Percentiles rank a stretch among this genome's conserved stretches.
phyloP scores from a whole-genome alignment of 768 basidiomycete genomes.

The Pulveroboletus sp. region DNA sequence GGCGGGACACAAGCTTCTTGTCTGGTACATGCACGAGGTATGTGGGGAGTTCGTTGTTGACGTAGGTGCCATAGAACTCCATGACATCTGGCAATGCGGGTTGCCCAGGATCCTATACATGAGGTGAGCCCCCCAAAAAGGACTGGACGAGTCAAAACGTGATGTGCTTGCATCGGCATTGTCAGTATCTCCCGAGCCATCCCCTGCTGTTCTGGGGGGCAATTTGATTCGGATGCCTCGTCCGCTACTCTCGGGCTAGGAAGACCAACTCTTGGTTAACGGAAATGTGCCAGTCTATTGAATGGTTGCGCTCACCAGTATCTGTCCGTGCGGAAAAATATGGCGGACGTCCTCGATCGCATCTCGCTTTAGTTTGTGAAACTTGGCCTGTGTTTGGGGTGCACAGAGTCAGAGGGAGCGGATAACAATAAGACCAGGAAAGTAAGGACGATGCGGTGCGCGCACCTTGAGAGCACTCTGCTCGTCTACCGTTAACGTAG shows the following conservation, averaged over 20 bases:
- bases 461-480: slow-evolving; percentile 24
- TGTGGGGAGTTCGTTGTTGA: slow-evolving; percentile 29
- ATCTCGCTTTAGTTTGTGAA: slow-evolving; percentile 26
- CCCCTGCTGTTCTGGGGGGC: slow-evolving; percentile 13
- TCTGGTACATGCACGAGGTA: slow-evolving; percentile 26
- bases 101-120: slow-evolving; percentile 12
- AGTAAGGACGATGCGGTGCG: neutral
- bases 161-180: slow-evolving; percentile 7
- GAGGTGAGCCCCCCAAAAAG: neutral
- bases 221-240: slow-evolving; percentile 21
- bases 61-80: slow-evolving; percentile 15
- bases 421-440: neutral
- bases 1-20: slow-evolving; percentile 25
- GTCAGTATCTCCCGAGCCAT: neutral
- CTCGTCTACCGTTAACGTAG: slow-evolving; percentile 20
- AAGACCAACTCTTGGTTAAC: neutral
- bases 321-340: slow-evolving; percentile 27
- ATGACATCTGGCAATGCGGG: slow-evolving; percentile 23
- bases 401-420: neutral
- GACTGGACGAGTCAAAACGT: neutral
- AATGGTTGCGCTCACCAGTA: slow-evolving; percentile 17
- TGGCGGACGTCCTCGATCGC: slow-evolving; percentile 26
- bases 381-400: slow-evolving; percentile 19
- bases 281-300: too few species aligned
- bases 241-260: slow-evolving; percentile 22